These are phyloP conservation scores for Coprinellus aureogranulatus DNA, from an alignment of 768 basidiomycete species.

Conservation along the genomic window DNA sequence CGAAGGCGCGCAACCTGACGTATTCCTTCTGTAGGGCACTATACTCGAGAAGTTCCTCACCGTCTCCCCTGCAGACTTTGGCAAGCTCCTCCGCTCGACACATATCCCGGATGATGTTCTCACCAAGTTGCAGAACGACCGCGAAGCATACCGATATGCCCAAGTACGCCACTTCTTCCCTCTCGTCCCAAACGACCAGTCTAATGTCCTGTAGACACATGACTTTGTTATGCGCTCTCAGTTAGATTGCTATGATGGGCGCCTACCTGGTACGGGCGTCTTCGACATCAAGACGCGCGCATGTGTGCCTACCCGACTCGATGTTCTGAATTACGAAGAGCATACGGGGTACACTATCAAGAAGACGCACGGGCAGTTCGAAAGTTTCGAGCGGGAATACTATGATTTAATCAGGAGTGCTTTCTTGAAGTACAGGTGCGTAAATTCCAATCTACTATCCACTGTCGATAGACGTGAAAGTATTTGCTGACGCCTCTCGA, in stretches of 20 bases:
- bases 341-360: constrained; percentile 78
- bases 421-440: constrained; percentile 88
- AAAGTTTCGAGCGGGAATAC: constrained; percentile 91
- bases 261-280: constrained; percentile 84
- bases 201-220: constrained; percentile 40
- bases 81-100: constrained; percentile 44
- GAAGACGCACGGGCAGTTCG: constrained; percentile 54
- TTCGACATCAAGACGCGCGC: constrained; percentile 98
- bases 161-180: constrained; percentile 47
- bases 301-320: constrained; percentile 77
- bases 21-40: constrained; percentile 57
- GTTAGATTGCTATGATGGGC: constrained; percentile 78
- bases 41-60: constrained; percentile 90
- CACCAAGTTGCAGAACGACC: constrained; percentile 31
- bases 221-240: constrained; percentile 91
- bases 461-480: too few relatives aligned
- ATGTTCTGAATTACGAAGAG: constrained; percentile 80
- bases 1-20: too few relatives aligned
- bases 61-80: constrained; percentile 59
- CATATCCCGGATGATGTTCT: constrained; percentile 19
- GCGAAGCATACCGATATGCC: constrained; percentile 85
- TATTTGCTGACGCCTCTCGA: too few relatives aligned
- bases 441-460: too few relatives aligned
- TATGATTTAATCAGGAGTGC: constrained; percentile 93
- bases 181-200: too few relatives aligned